These are phyloP conservation scores for Paxillus ammoniavirescens DNA, from an alignment of 768 basidiomycete species.

Conservation along the genomic window DNA sequence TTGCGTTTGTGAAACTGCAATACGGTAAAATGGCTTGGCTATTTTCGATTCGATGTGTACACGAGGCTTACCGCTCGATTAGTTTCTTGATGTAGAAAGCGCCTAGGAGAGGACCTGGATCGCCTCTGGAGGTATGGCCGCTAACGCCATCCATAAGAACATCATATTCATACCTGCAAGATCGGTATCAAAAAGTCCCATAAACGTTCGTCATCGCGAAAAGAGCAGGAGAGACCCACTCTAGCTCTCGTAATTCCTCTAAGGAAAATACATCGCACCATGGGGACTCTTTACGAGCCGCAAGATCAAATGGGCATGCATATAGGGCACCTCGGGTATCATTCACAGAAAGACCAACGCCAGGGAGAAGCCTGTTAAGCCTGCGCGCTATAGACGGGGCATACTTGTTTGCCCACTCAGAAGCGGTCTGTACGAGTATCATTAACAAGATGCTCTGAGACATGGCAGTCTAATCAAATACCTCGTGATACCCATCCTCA, in stretches of 20 bases:
- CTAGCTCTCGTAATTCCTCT: constrained; percentile 34
- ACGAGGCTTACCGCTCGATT: constrained; percentile 33
- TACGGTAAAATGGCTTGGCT: not conserved
- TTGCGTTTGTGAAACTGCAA: constrained; percentile 34
- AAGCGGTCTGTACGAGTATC: constrained; percentile 12
- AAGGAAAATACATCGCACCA: constrained; percentile 40
- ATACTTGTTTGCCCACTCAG: constrained; percentile 34
- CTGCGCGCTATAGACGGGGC: constrained; percentile 35
- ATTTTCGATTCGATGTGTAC: not conserved
- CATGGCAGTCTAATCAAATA: not conserved
- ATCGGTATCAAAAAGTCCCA: not conserved
- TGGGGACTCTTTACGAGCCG: constrained; percentile 34
- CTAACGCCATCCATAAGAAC: constrained; percentile 37
- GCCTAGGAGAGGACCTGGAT: constrained; percentile 37
- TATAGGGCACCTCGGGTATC: constrained; percentile 41
- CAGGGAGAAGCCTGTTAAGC: constrained; percentile 34
- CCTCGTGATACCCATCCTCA: not conserved
- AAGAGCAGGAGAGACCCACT: constrained; percentile 25
- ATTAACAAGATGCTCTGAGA: not conserved
- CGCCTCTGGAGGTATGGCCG: constrained; percentile 32
- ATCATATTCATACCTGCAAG: constrained; percentile 38
- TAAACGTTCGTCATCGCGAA: not conserved
- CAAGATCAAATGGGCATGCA: constrained; percentile 42
- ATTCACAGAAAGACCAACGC: constrained; percentile 30
- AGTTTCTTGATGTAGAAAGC: constrained; percentile 39